Conservation (phyloP, 768 basidiomycete genomes). For the Phallus indusiatus region DNA sequence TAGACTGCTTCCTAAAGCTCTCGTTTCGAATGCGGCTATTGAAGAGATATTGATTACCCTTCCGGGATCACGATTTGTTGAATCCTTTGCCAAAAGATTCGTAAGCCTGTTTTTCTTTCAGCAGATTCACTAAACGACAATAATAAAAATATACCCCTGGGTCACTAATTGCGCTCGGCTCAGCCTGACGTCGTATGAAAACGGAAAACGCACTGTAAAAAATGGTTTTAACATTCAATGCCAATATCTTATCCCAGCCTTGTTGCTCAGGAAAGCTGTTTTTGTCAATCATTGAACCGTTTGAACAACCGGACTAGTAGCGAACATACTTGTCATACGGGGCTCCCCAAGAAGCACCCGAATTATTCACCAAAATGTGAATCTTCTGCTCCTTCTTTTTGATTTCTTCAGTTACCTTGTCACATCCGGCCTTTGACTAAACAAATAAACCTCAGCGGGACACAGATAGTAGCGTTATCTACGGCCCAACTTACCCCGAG, state of each 20-base stretch:
- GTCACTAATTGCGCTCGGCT: slow-evolving; percentile 34
- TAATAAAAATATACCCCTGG: slow-evolving; percentile 29
- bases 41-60: slow-evolving; percentile 83
- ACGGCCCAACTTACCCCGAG: slow-evolving; percentile 47
- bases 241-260: slow-evolving; percentile 80
- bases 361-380: slow-evolving; percentile 79
- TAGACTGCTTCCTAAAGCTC: slow-evolving; percentile 37
- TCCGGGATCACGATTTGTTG: slow-evolving; percentile 56
- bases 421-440: slow-evolving; percentile 71
- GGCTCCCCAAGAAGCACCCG: slow-evolving; percentile 73
- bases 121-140: not conserved
- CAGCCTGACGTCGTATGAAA: too few relatives aligned
- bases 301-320: not conserved
- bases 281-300: not conserved
- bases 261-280: slow-evolving; percentile 59
- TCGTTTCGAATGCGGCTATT: slow-evolving; percentile 45
- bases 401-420: slow-evolving; percentile 58
- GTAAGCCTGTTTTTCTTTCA: slow-evolving; percentile 32
- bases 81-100: slow-evolving; percentile 55
- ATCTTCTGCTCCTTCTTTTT: slow-evolving; percentile 61
- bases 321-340: slow-evolving; percentile 42
- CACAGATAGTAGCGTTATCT: too few relatives aligned
- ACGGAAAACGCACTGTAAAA: slow-evolving; percentile 62
- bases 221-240: slow-evolving; percentile 76
- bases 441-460: not conserved